Base-by-base conservation (phyloP, 2,329 filamentous ascomycete species). In the Trichophyton schoenleinii region DNA sequence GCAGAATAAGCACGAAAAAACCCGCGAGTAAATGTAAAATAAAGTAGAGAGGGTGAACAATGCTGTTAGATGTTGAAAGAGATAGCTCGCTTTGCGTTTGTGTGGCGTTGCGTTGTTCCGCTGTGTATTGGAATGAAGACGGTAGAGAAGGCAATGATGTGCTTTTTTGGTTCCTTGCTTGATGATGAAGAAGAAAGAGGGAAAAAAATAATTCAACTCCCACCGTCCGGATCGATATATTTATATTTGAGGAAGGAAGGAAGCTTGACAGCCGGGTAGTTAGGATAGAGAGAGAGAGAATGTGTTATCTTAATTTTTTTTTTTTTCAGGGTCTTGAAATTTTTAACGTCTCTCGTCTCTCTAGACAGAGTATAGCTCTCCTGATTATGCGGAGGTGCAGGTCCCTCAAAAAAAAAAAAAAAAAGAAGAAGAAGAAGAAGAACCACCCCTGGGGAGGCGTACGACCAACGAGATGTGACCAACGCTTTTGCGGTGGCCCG, bases 311-410 rank as follows among this genome's bases (percentile, higher is more conserved):
- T 36, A 36, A 28, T 4, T 28, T 28, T 28, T 28, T 28, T 28
- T 28, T 28, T 55, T 34, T 55, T 55, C 15, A 55, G 49, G 49
- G 49, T 55, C 49, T 15, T 15, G 11, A 36, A 36, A 36, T 9
- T 36, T 34, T 55, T 55, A 55, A 55, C 49, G 28, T 36, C 49
- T 55, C 28, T 55, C 15, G 31, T n/a, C 22, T 36, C 49, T 55
- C 49, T 55, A 36, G 31, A 34, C 22, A 53, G 31, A 55, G 28
- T 36, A 55, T 34, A 55, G 49, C 49, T 55, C 31, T 36, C 49
- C 31, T 55, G 49, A 36, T 55, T 55, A 55, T 55, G 49, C 49
- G 49, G 31, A 55, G 31, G 49, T 53, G 48, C 48, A 53, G 48
- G 48, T 53, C 49, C 41, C 49, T 36, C 49, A 55, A 55, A 34